Conservation (phyloP, 1,139 yeast genomes). For the Lodderomyces parapsilosis region DNA sequence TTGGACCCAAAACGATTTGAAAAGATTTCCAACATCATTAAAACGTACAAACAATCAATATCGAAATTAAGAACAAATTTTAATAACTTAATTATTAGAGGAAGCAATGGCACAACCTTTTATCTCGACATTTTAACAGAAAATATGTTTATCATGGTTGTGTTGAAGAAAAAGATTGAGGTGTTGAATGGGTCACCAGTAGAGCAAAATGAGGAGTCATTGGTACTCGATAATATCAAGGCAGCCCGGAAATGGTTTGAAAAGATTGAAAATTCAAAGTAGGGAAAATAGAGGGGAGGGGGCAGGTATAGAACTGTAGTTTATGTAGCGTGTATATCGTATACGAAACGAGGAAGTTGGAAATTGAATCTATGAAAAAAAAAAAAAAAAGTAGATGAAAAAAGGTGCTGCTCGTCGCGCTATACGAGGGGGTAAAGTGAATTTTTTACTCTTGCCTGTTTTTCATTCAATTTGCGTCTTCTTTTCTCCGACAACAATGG, state of each 20-base stretch:
- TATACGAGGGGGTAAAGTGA: neutral
- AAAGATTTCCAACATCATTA: conserved; percentile 89
- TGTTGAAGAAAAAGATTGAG: conserved; percentile 40
- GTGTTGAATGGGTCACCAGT: conserved; percentile 13
- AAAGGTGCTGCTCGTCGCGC: neutral
- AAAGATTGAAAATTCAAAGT: conserved; percentile 40
- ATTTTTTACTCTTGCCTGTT: neutral
- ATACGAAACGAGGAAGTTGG: neutral
- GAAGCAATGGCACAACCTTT: conserved; percentile 67
- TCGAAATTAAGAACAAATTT: conserved; percentile 85
- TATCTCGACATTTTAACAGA: conserved; percentile 67
- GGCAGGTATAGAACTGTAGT: neutral
- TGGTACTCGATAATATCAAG: conserved; percentile 64
- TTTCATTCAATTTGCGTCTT: neutral
- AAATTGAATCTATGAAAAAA: too few relatives aligned
- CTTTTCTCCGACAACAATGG: conserved; percentile 40
- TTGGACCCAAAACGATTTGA: conserved; percentile 92
- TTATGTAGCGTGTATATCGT: neutral
- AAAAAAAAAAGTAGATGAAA: too few relatives aligned
- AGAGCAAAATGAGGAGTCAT: conserved; percentile 54
- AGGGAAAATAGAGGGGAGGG: neutral
- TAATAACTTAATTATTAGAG: conserved; percentile 72
- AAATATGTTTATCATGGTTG: conserved; percentile 76
- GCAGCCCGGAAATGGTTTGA: conserved; percentile 70
- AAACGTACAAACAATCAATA: conserved; percentile 91